Conservation (phyloP, 129 eudicot genomes). For the Flaveria linearis region DNA sequence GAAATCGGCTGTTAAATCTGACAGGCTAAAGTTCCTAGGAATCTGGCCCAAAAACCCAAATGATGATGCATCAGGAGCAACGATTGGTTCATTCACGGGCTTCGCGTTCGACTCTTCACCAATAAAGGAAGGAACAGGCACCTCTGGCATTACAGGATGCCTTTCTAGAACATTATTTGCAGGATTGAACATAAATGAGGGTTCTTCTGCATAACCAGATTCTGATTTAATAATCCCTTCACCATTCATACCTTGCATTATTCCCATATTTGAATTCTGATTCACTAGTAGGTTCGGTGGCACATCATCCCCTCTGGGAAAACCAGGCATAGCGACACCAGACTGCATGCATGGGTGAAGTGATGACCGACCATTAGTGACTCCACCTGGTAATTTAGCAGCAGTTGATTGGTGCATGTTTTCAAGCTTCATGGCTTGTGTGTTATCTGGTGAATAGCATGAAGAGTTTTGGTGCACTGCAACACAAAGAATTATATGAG, state of each 20-base stretch:
- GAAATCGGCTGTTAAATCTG: conserved; percentile 80
- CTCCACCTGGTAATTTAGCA: conserved; percentile 35
- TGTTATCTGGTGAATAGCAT: conserved; percentile 43
- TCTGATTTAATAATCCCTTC: conserved; percentile 54
- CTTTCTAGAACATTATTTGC: conserved; percentile 43
- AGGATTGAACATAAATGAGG: conserved; percentile 44
- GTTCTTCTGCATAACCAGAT: conserved; percentile 48
- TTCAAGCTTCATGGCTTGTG: conserved; percentile 44
- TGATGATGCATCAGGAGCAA: conserved; percentile 47
- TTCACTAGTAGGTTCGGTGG: conserved; percentile 47
- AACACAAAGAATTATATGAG: conserved; percentile 13
- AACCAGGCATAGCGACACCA: conserved; percentile 45
- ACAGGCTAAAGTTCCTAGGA: conserved; percentile 74
- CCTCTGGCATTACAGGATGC: conserved; percentile 44
- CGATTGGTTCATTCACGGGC: conserved; percentile 38
- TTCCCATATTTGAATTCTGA: conserved; percentile 62
- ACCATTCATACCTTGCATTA: conserved; percentile 60
- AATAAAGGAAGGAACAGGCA: conserved; percentile 54
- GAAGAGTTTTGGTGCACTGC: conserved; percentile 63
- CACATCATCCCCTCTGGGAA: conserved; percentile 43
- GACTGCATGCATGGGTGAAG: conserved; percentile 51
- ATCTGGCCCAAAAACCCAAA: conserved; percentile 75
- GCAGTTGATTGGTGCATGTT: conserved; percentile 45
- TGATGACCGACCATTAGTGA: conserved; percentile 55
- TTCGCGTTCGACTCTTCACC: conserved; percentile 55